Evolutionary conservation across 139 green algal genomes (phyloP), one percentile per base, ranked within the genome.

Genomic region (Chlamydomonas urium): DNA sequence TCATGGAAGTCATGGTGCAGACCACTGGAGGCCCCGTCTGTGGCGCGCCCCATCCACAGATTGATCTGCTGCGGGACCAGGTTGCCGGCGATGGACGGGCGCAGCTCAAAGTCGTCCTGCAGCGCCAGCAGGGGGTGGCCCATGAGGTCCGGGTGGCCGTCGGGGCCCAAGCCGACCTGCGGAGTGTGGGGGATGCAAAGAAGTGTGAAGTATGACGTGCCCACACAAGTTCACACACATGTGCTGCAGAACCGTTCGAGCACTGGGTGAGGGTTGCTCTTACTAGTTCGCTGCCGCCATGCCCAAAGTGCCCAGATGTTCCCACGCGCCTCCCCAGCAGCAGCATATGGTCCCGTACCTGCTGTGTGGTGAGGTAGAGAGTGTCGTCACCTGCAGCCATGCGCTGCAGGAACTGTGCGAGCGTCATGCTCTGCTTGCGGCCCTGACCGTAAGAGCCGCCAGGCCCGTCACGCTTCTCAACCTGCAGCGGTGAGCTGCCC

Each of bases 1-100:
- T 97, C 92, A 74, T 97, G 92, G 47, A 87, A 96, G 79, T 97
- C 92, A 34, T 94, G 89, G 78, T 97, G 92, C 50, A 97, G 82
- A 2, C 92, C 92, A 34, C 58, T 86, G 38, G 81, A 90, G 3
- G 85, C 72, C 6, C 91, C 91, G 89, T 74, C 72, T 60, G 1
- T 35, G 47, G 47, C 65, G 1, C 56, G 45, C 2, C 85, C 87
- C 74, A 90, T 88, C 87, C 87, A 92, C 68, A 92, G 47, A 80
- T 92, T 92, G 42, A 89, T 71, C 17, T 56, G 63, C 60, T 67
- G 60, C 23, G 60, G 60, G 19, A 67, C 60, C 32, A 67, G 60
- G 33, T 67, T 67, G 17, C 60, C 60, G 38, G 33, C 17, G 33
- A 8, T 8, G 17, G 26, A 47, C 10, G 60, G 60, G 14, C 32